A percentile compares a stretch with the other conserved stretches of the same genome.
phyloP scores from a whole-genome alignment of 768 basidiomycete species.

The Mycena rebaudengoi region DNA sequence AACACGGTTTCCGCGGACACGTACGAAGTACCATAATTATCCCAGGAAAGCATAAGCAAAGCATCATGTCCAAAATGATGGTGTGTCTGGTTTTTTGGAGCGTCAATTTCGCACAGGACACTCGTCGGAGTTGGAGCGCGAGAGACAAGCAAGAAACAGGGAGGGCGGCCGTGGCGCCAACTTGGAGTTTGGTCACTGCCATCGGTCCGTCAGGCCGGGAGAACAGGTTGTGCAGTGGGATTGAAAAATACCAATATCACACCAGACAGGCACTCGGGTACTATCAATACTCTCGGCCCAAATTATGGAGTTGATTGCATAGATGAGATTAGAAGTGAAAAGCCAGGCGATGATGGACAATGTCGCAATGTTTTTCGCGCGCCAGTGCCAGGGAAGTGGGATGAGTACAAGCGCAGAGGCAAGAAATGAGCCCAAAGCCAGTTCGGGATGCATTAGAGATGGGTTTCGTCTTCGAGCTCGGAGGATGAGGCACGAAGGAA shows the following conservation, averaged over 20 bases:
- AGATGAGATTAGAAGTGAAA: conserved; percentile 54
- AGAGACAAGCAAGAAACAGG: conserved; percentile 68
- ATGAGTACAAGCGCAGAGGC: conserved; percentile 47
- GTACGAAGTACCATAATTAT: conserved; percentile 67
- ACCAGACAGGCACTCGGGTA: conserved; percentile 68
- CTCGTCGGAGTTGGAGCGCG: conserved; percentile 59
- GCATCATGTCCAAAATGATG: conserved; percentile 51
- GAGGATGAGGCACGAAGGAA: no score
- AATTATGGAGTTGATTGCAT: conserved; percentile 64
- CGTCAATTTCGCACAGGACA: conserved; percentile 54
- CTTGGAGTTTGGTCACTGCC: conserved; percentile 62
- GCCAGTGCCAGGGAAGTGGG: conserved; percentile 43
- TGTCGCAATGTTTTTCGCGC: conserved; percentile 55
- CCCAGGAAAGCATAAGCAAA: conserved; percentile 65
- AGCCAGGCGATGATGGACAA: conserved; percentile 64
- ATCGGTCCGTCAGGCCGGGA: background rate
- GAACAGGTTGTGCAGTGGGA: background rate
- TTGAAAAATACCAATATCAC: conserved; percentile 74
- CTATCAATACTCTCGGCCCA: conserved; percentile 65
- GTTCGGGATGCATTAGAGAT: no score
- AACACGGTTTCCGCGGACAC: conserved; percentile 32
- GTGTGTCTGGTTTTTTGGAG: conserved; percentile 31
- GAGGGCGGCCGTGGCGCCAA: conserved; percentile 63
- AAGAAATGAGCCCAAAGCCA: no score
- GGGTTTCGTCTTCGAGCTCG: no score